phyloP scores from a whole-genome alignment of 208 protist species.

The Acanthamoeba sp. region DNA sequence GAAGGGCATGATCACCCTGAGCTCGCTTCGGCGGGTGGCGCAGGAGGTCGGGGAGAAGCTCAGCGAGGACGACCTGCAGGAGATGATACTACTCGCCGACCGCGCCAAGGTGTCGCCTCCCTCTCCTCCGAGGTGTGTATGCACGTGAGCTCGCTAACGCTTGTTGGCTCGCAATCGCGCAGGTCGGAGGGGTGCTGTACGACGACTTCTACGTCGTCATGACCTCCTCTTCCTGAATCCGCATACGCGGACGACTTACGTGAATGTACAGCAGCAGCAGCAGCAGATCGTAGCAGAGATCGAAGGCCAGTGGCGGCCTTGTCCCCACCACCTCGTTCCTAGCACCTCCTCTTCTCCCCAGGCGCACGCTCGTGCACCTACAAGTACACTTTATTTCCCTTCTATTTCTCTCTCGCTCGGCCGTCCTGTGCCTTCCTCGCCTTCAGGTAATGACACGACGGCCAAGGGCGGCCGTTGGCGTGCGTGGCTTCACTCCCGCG shows the following conservation, averaged over 20 bases:
- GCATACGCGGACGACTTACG: too few species aligned
- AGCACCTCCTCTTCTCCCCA: too few species aligned
- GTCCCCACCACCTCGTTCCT: too few species aligned
- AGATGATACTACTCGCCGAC: neutral
- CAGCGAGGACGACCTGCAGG: neutral
- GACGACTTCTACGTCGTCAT: conserved; percentile 6
- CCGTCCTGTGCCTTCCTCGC: too few species aligned
- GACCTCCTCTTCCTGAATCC: neutral
- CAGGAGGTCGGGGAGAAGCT: conserved; percentile 18
- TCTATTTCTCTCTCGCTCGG: too few species aligned
- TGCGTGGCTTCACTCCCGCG: conserved; percentile 5
- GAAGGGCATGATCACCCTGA: conserved; percentile 7
- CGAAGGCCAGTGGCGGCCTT: too few species aligned
- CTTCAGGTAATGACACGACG: too few species aligned
- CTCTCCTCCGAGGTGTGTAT: neutral
- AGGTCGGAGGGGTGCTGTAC: conserved; percentile 29
- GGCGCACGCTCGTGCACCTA: too few species aligned
- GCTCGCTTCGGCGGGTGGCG: neutral
- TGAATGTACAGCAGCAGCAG: too few species aligned
- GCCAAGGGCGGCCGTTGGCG: neutral
- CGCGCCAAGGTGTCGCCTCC: neutral
- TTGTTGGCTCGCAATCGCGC: neutral
- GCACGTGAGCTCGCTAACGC: neutral
- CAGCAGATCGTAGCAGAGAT: too few species aligned
- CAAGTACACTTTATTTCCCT: too few species aligned